phyloP scores from a whole-genome alignment of 192 early-diverging fungal species.

The Geranomyces michiganensis region DNA sequence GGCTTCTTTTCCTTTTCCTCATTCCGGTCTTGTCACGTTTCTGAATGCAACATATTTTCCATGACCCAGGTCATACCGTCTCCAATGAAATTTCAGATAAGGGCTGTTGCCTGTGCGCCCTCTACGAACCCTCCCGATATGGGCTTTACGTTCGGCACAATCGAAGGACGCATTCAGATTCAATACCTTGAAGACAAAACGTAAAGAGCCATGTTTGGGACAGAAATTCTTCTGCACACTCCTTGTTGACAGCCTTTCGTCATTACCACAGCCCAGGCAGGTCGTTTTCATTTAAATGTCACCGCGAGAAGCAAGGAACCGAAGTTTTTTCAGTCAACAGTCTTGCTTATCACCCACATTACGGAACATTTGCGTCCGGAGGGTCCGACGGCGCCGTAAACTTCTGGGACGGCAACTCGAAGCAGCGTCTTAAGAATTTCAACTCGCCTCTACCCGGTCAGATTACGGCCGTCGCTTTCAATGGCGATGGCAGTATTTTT shows the following conservation, averaged over 20 bases:
- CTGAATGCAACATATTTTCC: no score
- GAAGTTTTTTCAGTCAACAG: slow-evolving; percentile 68
- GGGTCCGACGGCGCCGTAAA: slow-evolving; percentile 84
- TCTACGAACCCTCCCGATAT: slow-evolving; percentile 48
- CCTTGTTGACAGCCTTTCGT: slow-evolving; percentile 13
- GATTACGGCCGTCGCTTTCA: slow-evolving; percentile 78
- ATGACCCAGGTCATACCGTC: slow-evolving; percentile 54
- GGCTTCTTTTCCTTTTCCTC: not conserved
- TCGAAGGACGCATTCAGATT: slow-evolving; percentile 93
- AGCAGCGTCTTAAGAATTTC: slow-evolving; percentile 80
- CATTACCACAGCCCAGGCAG: slow-evolving; percentile 51
- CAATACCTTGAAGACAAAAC: slow-evolving; percentile 80
- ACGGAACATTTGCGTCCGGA: slow-evolving; percentile 88
- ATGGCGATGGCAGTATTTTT: slow-evolving; percentile 82
- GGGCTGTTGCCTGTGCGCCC: slow-evolving; percentile 79
- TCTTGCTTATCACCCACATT: slow-evolving; percentile 76
- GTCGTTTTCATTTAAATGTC: slow-evolving; percentile 91
- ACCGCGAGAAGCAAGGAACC: slow-evolving; percentile 66
- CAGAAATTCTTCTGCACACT: no score
- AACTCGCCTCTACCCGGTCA: slow-evolving; percentile 58
- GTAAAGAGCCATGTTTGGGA: not conserved
- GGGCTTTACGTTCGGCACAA: slow-evolving; percentile 89
- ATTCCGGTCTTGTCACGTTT: not conserved
- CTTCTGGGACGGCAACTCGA: slow-evolving; percentile 96
- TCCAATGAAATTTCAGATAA: slow-evolving; percentile 84